Conservation (phyloP, 108 stramenopile species). For the Cyclotella sp. region DNA sequence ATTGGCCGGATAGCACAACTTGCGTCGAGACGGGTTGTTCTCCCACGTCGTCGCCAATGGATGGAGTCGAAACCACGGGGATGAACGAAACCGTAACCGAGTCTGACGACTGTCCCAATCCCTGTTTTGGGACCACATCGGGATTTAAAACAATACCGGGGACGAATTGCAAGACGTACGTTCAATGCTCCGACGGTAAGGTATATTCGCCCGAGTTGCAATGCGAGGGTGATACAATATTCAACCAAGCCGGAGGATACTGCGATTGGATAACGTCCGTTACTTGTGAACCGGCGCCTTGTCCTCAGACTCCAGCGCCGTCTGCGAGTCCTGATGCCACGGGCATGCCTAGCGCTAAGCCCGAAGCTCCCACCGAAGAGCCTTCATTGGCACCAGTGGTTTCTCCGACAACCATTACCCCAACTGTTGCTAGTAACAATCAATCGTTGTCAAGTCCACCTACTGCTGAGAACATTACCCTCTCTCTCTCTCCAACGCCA, state of each 20-base stretch:
- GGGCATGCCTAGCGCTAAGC: neutral
- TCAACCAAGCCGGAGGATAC: constrained; percentile 4
- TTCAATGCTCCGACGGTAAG: neutral
- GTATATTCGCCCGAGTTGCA: neutral
- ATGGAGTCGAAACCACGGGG: neutral
- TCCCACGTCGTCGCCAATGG: neutral
- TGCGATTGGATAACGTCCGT: constrained; percentile 1
- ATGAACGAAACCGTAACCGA: neutral
- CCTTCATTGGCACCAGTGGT: neutral
- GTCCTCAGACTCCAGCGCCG: neutral
- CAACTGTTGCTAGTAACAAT: neutral
- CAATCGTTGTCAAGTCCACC: neutral
- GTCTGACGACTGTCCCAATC: constrained; percentile 6
- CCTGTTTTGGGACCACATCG: neutral
- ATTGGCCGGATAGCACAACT: constrained; percentile 9
- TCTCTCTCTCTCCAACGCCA: neutral
- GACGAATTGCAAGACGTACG: constrained; percentile 10
- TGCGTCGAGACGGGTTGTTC: constrained; percentile 4
- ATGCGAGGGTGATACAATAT: neutral
- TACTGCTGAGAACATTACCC: neutral
- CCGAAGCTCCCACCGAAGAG: neutral
- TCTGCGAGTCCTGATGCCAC: neutral
- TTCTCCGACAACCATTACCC: neutral
- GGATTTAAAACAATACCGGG: neutral
- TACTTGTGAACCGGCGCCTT: neutral